A percentile compares a stretch with the other conserved stretches of the same genome.
phyloP scores from a whole-genome alignment of 306 rosid species.

The Acacia crassicarpa region DNA sequence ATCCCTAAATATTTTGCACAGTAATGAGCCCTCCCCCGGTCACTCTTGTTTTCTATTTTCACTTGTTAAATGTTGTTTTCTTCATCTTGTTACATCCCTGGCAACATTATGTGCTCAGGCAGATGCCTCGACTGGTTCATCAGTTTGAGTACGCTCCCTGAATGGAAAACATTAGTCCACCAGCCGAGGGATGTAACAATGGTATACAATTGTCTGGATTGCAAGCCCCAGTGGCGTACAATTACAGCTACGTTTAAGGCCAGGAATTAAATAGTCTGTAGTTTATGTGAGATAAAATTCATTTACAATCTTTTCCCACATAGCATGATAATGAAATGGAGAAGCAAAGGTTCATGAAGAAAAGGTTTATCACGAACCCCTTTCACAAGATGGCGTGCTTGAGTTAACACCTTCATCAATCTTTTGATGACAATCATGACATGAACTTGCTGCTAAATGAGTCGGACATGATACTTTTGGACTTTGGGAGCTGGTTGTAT shows the following conservation, averaged over 20 bases:
- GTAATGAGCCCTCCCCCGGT: not conserved
- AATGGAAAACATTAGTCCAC: not conserved
- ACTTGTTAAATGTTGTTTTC: not conserved
- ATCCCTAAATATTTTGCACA: not conserved
- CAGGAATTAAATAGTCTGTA: not conserved
- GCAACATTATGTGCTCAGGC: not conserved
- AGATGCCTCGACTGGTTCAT: not conserved
- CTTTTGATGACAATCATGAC: too few species aligned
- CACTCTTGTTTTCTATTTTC: not conserved
- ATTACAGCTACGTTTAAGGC: not conserved
- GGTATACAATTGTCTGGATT: not conserved
- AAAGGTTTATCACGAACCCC: not conserved
- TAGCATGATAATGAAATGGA: not conserved
- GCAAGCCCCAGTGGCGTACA: not conserved
- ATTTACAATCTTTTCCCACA: not conserved
- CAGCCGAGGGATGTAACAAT: not conserved
- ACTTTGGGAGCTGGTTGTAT: not conserved
- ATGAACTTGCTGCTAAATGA: not conserved
- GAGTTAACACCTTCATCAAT: not conserved
- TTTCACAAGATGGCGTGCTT: not conserved
- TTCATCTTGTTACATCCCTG: not conserved
- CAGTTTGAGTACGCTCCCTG: not conserved
- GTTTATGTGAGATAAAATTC: not conserved
- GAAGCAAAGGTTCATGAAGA: not conserved
- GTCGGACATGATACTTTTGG: not conserved